Evolutionary conservation across 2,329 filamentous ascomycete species (phyloP).

Genomic region (Botryotinia convoluta): DNA sequence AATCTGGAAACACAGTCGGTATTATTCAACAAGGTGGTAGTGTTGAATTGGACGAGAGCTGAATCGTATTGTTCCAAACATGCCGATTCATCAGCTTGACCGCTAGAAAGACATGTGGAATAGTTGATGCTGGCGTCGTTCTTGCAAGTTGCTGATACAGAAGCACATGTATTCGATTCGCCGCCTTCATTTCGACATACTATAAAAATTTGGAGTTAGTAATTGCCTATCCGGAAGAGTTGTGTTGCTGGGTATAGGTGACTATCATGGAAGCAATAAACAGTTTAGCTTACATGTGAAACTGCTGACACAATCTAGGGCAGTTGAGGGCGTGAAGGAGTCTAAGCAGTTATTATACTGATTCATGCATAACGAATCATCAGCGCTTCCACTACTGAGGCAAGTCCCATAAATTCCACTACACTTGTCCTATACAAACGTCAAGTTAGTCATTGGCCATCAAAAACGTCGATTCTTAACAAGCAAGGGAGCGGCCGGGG

Average conservation of each 20-base stretch:
- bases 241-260: background rate
- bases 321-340: conserved; percentile 21
- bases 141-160: conserved; percentile 21
- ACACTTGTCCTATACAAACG: conserved; percentile 20
- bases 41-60: conserved; percentile 3
- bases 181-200: conserved; percentile 18
- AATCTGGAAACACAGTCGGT: background rate
- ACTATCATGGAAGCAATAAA: background rate
- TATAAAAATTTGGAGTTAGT: background rate
- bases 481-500: background rate
- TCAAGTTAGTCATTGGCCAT: background rate
- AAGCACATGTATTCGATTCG: conserved; percentile 21
- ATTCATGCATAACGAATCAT: conserved; percentile 23
- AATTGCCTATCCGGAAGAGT: background rate
- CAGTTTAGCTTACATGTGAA: conserved; percentile 9
- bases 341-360: conserved; percentile 26
- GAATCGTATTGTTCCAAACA: conserved; percentile 15
- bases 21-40: background rate
- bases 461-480: background rate
- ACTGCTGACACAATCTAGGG: conserved; percentile 21
- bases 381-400: conserved; percentile 15
- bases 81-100: conserved; percentile 19
- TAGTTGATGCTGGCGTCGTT: conserved; percentile 21
- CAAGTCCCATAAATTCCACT: conserved; percentile 23
- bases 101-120: conserved; percentile 22